phyloP scores from a whole-genome alignment of 2,329 filamentous ascomycete genomes.

The Cylindrodendrum hubeiense region DNA sequence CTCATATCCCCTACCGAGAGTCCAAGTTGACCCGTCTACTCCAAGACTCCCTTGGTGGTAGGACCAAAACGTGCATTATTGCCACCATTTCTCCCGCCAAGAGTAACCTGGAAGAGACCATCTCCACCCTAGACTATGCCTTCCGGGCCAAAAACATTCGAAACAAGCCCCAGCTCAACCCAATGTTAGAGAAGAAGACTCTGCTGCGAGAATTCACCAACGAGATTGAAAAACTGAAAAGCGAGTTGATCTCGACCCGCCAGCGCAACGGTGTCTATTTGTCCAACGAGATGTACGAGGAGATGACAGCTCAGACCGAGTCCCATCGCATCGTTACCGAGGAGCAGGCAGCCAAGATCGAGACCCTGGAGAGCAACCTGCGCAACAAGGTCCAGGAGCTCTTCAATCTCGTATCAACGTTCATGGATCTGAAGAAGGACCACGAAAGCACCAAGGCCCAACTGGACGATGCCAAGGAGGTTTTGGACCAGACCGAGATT shows the following conservation, averaged over 20 bases:
- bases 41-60: conserved; percentile 95
- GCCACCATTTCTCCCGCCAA: conserved; percentile 95
- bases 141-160: conserved; percentile 98
- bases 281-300: conserved; percentile 88
- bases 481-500: conserved; percentile 89
- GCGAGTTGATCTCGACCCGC: conserved; percentile 90
- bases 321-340: conserved; percentile 91
- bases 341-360: conserved; percentile 91
- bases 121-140: conserved; percentile 97
- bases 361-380: conserved; percentile 90
- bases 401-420: conserved; percentile 85
- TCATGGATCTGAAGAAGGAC: conserved; percentile 90
- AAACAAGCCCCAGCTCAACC: conserved; percentile 97
- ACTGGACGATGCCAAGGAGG: conserved; percentile 82
- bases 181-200: conserved; percentile 92
- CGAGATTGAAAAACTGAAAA: conserved; percentile 95
- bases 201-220: conserved; percentile 88
- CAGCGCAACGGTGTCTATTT: conserved; percentile 97
- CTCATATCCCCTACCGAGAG: conserved; percentile 92
- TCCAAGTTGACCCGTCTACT: conserved; percentile 95
- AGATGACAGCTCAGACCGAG: conserved; percentile 92
- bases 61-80: conserved; percentile 98
- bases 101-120: conserved; percentile 96
- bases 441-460: conserved; percentile 80
- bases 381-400: conserved; percentile 95